A percentile compares a stretch with the other conserved stretches of the same genome.
Conservation (phyloP, 1,284 basidiomycete genomes). For the Microbotryomycetes sp. region DNA sequence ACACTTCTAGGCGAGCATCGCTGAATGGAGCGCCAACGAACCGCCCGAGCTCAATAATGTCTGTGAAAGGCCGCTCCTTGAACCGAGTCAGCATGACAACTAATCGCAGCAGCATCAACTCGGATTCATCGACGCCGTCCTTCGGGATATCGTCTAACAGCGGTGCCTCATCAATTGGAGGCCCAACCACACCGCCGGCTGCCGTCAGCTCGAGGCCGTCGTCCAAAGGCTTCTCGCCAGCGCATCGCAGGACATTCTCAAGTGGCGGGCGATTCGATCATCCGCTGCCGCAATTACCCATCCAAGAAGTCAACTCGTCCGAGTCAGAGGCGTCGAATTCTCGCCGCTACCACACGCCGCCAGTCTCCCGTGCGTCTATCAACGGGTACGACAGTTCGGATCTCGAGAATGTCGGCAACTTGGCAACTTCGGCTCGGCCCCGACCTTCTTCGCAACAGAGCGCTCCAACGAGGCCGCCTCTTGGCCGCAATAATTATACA, state of each 20-base stretch:
- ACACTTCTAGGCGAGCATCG: too few relatives aligned
- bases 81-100: conserved; percentile 6
- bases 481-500: background rate
- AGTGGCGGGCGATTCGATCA: background rate
- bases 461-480: background rate
- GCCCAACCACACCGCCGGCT: conserved; percentile 12
- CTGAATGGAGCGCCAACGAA: too few relatives aligned
- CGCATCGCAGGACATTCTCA: background rate
- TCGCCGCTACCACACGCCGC: background rate
- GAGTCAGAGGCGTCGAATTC: conserved; percentile 3
- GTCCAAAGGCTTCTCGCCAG: background rate
- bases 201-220: background rate
- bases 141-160: conserved; percentile 2
- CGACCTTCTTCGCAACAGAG: background rate
- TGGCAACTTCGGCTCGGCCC: background rate
- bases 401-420: too few relatives aligned
- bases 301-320: background rate
- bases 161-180: conserved; percentile 2
- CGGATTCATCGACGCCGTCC: conserved; percentile 23
- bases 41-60: background rate
- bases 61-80: background rate
- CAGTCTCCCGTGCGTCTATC: background rate
- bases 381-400: background rate
- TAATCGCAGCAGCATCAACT: conserved; percentile 19
- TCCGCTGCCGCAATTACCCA: background rate